A percentile compares a stretch with the other conserved stretches of the same genome.
Conservation (phyloP, 1,284 basidiomycete species). For the Fistulina hepatica region DNA sequence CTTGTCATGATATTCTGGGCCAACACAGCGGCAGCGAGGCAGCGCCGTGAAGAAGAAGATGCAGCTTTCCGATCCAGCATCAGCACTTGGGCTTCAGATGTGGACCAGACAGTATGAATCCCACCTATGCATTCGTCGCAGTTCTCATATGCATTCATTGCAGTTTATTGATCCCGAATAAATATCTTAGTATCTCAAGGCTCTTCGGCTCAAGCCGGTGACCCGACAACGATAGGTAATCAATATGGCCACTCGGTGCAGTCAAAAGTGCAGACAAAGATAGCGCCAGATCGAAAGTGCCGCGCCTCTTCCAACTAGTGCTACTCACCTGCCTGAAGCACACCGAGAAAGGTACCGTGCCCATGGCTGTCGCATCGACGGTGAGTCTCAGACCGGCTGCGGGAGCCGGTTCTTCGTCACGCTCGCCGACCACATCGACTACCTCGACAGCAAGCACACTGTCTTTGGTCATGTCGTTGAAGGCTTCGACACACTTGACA, state of each 20-base stretch:
- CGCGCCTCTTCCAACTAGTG: constrained; percentile 81
- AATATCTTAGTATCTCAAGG: constrained; percentile 95
- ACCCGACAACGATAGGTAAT: constrained; percentile 92
- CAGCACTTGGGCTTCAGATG: too few species aligned
- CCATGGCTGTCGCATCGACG: constrained; percentile 85
- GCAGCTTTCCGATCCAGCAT: too few species aligned
- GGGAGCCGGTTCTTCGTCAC: constrained; percentile 97
- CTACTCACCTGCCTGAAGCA: constrained; percentile 78
- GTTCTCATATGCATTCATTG: too few species aligned
- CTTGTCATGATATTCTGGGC: too few species aligned
- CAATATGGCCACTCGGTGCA: constrained; percentile 64
- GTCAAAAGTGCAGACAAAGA: constrained; percentile 32
- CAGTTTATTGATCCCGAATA: too few species aligned
- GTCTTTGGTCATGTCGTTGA: constrained; percentile 95
- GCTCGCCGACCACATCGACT: constrained; percentile 82
- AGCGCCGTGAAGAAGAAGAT: too few species aligned
- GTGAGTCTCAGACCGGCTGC: constrained; percentile 63
- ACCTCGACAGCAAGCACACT: constrained; percentile 92
- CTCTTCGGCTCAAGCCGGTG: constrained; percentile 91
- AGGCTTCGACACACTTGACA: constrained; percentile 86
- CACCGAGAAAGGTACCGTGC: constrained; percentile 78
- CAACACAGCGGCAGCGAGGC: too few species aligned
- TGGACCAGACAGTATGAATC: too few species aligned
- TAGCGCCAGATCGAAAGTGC: constrained; percentile 26
- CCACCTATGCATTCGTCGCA: too few species aligned